A percentile compares a stretch with the other conserved stretches of the same genome.
phyloP scores from a whole-genome alignment of 371 early-diverging fungal species.

The Nosema granulosis region DNA sequence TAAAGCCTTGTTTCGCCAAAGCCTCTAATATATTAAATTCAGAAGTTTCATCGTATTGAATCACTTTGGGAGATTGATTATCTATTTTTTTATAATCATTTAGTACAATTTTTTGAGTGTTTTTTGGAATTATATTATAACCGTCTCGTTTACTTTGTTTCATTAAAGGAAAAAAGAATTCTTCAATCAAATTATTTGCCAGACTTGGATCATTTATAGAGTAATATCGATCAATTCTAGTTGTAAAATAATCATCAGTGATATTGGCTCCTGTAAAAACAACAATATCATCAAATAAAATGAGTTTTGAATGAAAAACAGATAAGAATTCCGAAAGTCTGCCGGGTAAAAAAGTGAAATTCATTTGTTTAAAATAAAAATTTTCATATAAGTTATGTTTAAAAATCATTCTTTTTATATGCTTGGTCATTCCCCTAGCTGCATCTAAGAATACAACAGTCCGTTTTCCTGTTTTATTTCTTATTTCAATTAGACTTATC shows the following conservation, averaged over 20 bases:
- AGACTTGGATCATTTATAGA: background rate
- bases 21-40: no score
- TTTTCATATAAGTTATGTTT: background rate
- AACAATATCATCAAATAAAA: slow-evolving; percentile 50
- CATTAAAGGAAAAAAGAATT: no score
- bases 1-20: slow-evolving; percentile 20
- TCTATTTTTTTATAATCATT: no score
- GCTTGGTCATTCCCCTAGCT: slow-evolving; percentile 12
- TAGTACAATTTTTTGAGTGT: no score
- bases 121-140: no score
- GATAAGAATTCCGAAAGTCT: slow-evolving; percentile 40
- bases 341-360: slow-evolving; percentile 7
- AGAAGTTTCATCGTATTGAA: no score
- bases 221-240: slow-evolving; percentile 53
- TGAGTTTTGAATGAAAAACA: slow-evolving; percentile 54
- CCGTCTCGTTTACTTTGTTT: no score
- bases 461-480: slow-evolving; percentile 9
- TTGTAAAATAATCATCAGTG: slow-evolving; percentile 43
- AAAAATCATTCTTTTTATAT: slow-evolving; percentile 8
- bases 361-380: slow-evolving; percentile 5
- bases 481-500: slow-evolving; percentile 11
- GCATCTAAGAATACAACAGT: slow-evolving; percentile 44
- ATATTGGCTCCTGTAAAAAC: slow-evolving; percentile 60
- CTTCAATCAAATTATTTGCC: slow-evolving; percentile 3
- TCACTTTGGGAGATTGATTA: no score